phyloP scores from a whole-genome alignment of 352 stramenopile species.

The Pythium sukuiense region DNA sequence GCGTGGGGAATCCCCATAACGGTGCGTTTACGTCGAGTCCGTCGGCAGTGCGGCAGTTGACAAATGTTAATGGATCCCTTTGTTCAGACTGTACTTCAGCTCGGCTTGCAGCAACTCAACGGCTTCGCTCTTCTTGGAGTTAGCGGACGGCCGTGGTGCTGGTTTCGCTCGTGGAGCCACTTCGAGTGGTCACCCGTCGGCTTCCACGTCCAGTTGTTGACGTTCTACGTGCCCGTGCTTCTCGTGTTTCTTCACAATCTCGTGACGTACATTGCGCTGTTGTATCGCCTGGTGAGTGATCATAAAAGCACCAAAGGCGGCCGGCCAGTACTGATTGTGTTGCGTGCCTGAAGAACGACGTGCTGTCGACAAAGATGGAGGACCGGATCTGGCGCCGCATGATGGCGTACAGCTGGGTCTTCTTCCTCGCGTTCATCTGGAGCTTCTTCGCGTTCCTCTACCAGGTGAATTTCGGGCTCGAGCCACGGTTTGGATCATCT shows the following conservation, averaged over 20 bases:
- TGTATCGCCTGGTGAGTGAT: conserved; percentile 51
- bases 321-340: not conserved
- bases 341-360: conserved; percentile 35
- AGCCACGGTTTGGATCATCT: no score
- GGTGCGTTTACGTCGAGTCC: conserved; percentile 25
- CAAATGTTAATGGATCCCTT: no score
- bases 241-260: conserved; percentile 61
- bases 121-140: conserved; percentile 58
- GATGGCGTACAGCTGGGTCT: conserved; percentile 62
- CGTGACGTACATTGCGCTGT: conserved; percentile 52
- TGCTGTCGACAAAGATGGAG: conserved; percentile 67
- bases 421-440: conserved; percentile 54
- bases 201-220: conserved; percentile 58
- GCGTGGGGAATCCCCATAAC: conserved; percentile 58
- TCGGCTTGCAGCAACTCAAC: conserved; percentile 42
- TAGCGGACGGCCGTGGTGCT: conserved; percentile 72
- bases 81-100: conserved; percentile 44
- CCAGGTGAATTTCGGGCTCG: conserved; percentile 28
- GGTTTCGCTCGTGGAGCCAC: conserved; percentile 71
- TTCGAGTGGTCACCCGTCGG: conserved; percentile 46
- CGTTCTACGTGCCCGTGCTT: conserved; percentile 63
- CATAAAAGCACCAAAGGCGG: no score
- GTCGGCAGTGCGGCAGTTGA: no score
- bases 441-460: conserved; percentile 44
- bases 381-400: conserved; percentile 65